Percentiles rank a stretch among this genome's conserved stretches.
Conservation (phyloP, 306 rosid species). For the Cyamopsis tetragonoloba region DNA sequence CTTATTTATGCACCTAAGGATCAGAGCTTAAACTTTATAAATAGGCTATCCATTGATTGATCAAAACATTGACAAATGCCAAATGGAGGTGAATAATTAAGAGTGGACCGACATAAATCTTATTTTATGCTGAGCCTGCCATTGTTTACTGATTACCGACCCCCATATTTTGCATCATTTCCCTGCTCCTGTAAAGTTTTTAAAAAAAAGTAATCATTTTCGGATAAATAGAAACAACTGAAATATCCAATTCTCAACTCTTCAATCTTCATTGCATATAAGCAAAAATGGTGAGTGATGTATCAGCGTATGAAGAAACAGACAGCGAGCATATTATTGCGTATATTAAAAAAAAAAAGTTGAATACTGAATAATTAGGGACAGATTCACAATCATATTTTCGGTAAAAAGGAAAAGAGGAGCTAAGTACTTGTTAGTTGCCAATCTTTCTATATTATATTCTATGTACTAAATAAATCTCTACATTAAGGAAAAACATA, state of each 20-base stretch:
- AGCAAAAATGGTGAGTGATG: background rate
- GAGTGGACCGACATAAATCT: background rate
- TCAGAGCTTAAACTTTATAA: background rate
- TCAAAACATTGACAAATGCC: background rate
- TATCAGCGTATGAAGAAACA: too few relatives aligned
- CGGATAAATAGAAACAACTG: conserved; percentile 5
- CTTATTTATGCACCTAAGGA: background rate
- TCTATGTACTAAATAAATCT: conserved; percentile 19
- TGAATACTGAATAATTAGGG: background rate
- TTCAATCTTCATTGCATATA: background rate
- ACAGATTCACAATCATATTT: background rate
- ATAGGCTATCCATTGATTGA: background rate
- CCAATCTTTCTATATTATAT: too few relatives aligned
- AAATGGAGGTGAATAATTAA: background rate
- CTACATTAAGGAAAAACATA: conserved; percentile 21
- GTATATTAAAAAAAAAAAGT: too few relatives aligned
- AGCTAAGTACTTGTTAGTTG: conserved; percentile 2
- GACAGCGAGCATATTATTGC: too few relatives aligned
- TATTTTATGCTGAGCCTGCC: background rate
- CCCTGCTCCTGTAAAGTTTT: background rate
- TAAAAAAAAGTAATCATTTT: background rate
- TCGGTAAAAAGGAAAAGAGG: background rate
- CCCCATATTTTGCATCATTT: background rate
- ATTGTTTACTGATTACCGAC: background rate
- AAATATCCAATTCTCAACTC: conserved; percentile 9